A percentile compares a stretch with the other conserved stretches of the same genome.
These are phyloP conservation scores for Phanerochaete sordida DNA, from an alignment of 768 basidiomycete species.

Conservation along the genomic window DNA sequence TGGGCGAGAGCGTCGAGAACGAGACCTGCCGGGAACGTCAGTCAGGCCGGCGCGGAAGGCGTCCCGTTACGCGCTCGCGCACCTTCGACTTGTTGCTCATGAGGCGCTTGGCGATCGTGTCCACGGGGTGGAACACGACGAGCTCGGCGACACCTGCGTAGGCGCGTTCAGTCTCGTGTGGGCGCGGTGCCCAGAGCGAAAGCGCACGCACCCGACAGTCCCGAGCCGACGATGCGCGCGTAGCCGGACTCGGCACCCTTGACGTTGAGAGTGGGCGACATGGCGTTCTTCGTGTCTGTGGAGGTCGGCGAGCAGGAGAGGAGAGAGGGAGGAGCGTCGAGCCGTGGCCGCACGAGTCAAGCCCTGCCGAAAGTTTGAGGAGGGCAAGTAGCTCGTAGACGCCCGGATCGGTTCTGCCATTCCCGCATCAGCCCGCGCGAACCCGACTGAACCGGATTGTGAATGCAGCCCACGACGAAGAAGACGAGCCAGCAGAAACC, in stretches of 20 bases:
- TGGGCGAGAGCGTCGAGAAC: slow-evolving; percentile 55
- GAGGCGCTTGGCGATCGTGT: slow-evolving; percentile 96
- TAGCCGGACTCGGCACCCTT: slow-evolving; percentile 79
- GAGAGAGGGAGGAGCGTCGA: not conserved
- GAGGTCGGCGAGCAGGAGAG: not conserved
- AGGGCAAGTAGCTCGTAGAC: not conserved
- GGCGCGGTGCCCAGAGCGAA: not conserved
- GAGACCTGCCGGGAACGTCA: slow-evolving; percentile 46
- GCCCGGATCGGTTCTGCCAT: not conserved
- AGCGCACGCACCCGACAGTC: slow-evolving; percentile 70
- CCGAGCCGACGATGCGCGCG: slow-evolving; percentile 89
- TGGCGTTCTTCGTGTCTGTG: slow-evolving; percentile 16
- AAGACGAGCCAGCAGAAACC: too few relatives aligned
- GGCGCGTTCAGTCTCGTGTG: not conserved
- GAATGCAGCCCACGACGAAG: too few relatives aligned
- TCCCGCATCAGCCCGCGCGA: too few relatives aligned
- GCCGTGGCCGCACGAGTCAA: not conserved
- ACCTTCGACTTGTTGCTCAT: slow-evolving; percentile 97
- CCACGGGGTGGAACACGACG: slow-evolving; percentile 91
- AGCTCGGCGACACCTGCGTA: slow-evolving; percentile 89
- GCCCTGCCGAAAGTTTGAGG: not conserved
- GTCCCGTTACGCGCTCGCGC: not conserved
- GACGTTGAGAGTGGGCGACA: slow-evolving; percentile 46
- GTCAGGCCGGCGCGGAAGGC: not conserved
- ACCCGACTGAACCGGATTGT: too few relatives aligned